These are phyloP conservation scores for Tetradesmus lagerheimii DNA, from an alignment of 139 green algal species.

Conservation along the genomic window DNA sequence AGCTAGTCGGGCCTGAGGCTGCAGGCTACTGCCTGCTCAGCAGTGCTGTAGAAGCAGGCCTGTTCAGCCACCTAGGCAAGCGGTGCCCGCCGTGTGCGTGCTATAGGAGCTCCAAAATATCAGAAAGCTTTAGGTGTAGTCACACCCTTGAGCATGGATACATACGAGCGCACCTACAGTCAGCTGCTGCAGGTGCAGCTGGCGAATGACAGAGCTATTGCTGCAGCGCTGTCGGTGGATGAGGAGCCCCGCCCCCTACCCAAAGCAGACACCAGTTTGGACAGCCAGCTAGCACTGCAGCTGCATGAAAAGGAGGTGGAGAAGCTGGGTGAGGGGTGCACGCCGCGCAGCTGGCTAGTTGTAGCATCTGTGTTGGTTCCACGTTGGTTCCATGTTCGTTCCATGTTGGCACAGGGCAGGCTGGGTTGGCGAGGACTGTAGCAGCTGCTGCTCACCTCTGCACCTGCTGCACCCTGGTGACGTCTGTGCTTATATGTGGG, in stretches of 20 bases:
- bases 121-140: neutral
- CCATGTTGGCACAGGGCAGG: no score
- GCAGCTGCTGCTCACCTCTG: neutral
- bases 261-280: constrained; percentile 14
- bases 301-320: constrained; percentile 19
- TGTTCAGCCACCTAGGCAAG: neutral
- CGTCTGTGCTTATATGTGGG: neutral
- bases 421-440: neutral
- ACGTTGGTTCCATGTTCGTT: no score
- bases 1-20: neutral
- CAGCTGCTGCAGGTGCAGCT: constrained; percentile 3
- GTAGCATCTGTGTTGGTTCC: no score
- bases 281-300: constrained; percentile 34
- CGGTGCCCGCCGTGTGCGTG: no score
- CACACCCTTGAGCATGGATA: neutral
- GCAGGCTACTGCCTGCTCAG: neutral
- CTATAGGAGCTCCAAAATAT: no score
- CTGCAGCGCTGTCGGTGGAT: constrained; percentile 5
- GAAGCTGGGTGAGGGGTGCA: constrained; percentile 9
- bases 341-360: no score
- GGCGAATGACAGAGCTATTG: constrained; percentile 29
- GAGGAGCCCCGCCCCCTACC: neutral
- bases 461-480: neutral
- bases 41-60: neutral
- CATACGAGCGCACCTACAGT: constrained; percentile 32